A percentile compares a stretch with the other conserved stretches of the same genome.
Conservation (phyloP, 148 eudicot genomes). For the Arbutus unedo region DNA sequence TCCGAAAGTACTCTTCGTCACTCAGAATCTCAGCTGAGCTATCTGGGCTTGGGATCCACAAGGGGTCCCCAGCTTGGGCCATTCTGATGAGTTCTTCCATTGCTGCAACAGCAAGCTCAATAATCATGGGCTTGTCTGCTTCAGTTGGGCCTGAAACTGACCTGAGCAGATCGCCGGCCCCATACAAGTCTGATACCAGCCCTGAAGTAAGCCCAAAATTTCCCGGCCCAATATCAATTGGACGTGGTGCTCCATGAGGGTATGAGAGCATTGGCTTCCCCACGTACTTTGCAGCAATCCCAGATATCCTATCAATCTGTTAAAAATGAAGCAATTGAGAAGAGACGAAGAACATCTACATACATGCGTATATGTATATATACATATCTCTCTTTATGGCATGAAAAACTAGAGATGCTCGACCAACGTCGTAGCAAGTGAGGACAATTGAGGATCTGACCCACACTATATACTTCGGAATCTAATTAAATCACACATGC, state of each 20-base stretch:
- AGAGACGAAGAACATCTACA: not conserved
- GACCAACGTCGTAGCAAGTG: too few relatives aligned
- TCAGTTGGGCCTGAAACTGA: slow-evolving; percentile 66
- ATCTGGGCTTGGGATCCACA: slow-evolving; percentile 62
- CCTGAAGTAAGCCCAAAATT: slow-evolving; percentile 45
- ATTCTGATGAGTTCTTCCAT: slow-evolving; percentile 83
- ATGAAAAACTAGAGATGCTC: too few relatives aligned
- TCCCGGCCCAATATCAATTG: slow-evolving; percentile 57
- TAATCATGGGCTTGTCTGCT: slow-evolving; percentile 70
- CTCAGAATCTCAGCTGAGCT: slow-evolving; percentile 40
- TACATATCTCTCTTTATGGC: too few relatives aligned
- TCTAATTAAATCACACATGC: too few relatives aligned
- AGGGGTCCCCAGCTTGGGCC: slow-evolving; percentile 78
- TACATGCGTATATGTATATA: too few relatives aligned
- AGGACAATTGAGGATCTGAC: too few relatives aligned
- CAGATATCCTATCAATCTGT: slow-evolving; percentile 88
- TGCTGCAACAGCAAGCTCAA: slow-evolving; percentile 89
- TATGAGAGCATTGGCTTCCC: slow-evolving; percentile 71
- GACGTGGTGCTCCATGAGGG: slow-evolving; percentile 51
- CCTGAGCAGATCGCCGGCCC: slow-evolving; percentile 60
- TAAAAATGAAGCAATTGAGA: not conserved
- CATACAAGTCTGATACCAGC: slow-evolving; percentile 54
- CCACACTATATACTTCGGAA: too few relatives aligned
- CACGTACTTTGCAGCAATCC: slow-evolving; percentile 84
- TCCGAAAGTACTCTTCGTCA: slow-evolving; percentile 73